Conservation (phyloP, 495 filamentous ascomycete species). For the Pseudoneurospora amorphoporcata region DNA sequence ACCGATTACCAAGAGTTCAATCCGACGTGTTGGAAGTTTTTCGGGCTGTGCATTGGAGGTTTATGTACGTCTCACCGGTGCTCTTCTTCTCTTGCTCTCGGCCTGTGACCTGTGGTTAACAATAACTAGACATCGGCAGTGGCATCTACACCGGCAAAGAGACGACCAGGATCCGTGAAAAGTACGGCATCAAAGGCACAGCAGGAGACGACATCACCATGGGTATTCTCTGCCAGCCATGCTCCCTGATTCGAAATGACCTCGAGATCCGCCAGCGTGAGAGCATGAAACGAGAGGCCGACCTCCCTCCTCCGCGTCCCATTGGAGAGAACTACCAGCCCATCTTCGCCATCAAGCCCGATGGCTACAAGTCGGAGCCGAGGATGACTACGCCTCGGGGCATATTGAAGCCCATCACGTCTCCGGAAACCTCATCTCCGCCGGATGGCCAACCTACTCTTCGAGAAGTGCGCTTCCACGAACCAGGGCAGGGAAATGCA, state of each 20-base stretch:
- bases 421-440: background rate
- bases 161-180: slow-evolving; percentile 11
- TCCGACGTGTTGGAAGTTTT: slow-evolving; percentile 10
- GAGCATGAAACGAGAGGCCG: background rate
- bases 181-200: slow-evolving; percentile 15
- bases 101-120: background rate
- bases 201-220: slow-evolving; percentile 11
- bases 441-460: background rate
- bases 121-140: slow-evolving; percentile 13
- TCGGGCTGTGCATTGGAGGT: slow-evolving; percentile 5
- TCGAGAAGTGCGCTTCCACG: slow-evolving; percentile 3
- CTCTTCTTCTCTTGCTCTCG: background rate
- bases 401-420: background rate
- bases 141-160: slow-evolving; percentile 16
- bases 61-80: slow-evolving; percentile 8
- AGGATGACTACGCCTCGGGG: slow-evolving; percentile 1
- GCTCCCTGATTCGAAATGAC: slow-evolving; percentile 18
- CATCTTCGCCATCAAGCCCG: slow-evolving; percentile 8
- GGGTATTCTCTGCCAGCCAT: slow-evolving; percentile 20
- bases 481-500: background rate
- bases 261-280: slow-evolving; percentile 15
- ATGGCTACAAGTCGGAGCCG: slow-evolving; percentile 11
- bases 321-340: slow-evolving; percentile 15
- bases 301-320: slow-evolving; percentile 8
- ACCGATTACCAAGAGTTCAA: slow-evolving; percentile 13